Evolutionary conservation across 768 basidiomycete species (phyloP).

Genomic region (Mycena rebaudengoi): DNA sequence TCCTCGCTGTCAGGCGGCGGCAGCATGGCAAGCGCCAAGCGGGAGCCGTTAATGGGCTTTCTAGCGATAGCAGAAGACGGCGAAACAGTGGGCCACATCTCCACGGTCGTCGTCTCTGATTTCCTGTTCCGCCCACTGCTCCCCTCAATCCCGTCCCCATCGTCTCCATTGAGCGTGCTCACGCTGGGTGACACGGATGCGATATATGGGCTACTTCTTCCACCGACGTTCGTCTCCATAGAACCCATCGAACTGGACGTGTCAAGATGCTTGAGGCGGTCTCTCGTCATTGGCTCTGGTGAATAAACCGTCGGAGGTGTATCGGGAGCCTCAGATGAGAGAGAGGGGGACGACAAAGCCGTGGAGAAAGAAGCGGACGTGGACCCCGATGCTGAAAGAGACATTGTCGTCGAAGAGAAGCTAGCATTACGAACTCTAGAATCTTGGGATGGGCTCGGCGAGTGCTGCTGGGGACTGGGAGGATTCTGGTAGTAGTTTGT

Average conservation of each 20-base stretch:
- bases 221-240: constrained; percentile 25
- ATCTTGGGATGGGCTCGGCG: constrained; percentile 27
- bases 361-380: constrained; percentile 7
- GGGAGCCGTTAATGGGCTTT: constrained; percentile 26
- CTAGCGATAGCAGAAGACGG: constrained; percentile 19
- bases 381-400: constrained; percentile 8
- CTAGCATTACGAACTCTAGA: constrained; percentile 16
- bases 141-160: background rate
- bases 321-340: constrained; percentile 7
- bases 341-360: constrained; percentile 13
- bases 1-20: constrained; percentile 21
- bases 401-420: constrained; percentile 20
- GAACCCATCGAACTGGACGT: constrained; percentile 16
- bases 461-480: constrained; percentile 16
- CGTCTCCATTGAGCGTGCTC: constrained; percentile 5
- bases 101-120: constrained; percentile 25
- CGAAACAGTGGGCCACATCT: constrained; percentile 24
- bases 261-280: constrained; percentile 9
- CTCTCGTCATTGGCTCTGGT: constrained; percentile 11
- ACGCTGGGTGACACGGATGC: constrained; percentile 3
- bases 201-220: constrained; percentile 18
- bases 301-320: constrained; percentile 13
- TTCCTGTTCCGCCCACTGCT: constrained; percentile 13
- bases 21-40: constrained; percentile 21
- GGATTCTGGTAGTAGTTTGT: background rate